Percentiles rank a stretch among this genome's conserved stretches.
phyloP scores from a whole-genome alignment of 805 yeast species.

The Candida ficus region DNA sequence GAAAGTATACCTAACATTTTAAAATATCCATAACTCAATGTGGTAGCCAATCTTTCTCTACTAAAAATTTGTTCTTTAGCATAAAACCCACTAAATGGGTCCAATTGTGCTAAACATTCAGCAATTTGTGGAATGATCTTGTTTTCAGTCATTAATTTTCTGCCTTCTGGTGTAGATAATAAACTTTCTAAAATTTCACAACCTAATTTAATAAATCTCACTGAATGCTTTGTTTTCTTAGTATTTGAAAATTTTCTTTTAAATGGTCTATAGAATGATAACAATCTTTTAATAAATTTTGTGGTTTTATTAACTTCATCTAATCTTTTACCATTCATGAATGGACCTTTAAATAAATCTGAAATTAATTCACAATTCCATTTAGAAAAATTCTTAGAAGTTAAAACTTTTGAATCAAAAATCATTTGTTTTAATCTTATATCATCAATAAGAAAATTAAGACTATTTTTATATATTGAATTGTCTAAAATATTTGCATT shows the following conservation, averaged over 20 bases:
- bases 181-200: slow-evolving; percentile 67
- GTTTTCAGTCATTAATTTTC: slow-evolving; percentile 58
- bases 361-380: slow-evolving; percentile 86
- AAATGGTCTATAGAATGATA: slow-evolving; percentile 89
- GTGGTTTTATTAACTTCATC: slow-evolving; percentile 78
- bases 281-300: slow-evolving; percentile 75
- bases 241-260: slow-evolving; percentile 70
- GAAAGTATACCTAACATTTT: slow-evolving; percentile 72
- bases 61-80: slow-evolving; percentile 75
- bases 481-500: slow-evolving; percentile 17
- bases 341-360: slow-evolving; percentile 77
- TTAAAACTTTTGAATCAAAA: slow-evolving; percentile 61
- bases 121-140: slow-evolving; percentile 85
- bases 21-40: slow-evolving; percentile 74
- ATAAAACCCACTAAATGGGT: slow-evolving; percentile 69
- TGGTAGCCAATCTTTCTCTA: slow-evolving; percentile 48
- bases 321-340: slow-evolving; percentile 63
- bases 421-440: slow-evolving; percentile 60
- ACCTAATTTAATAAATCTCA: slow-evolving; percentile 65
- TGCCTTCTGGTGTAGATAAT: slow-evolving; percentile 59
- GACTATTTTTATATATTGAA: slow-evolving; percentile 14
- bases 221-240: slow-evolving; percentile 44
- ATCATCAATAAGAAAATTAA: slow-evolving; percentile 42
- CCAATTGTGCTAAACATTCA: slow-evolving; percentile 81
- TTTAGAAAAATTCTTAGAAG: slow-evolving; percentile 69